These are phyloP conservation scores for Aspergillus sp. DNA, from an alignment of 2,329 filamentous ascomycete genomes.

Conservation along the genomic window DNA sequence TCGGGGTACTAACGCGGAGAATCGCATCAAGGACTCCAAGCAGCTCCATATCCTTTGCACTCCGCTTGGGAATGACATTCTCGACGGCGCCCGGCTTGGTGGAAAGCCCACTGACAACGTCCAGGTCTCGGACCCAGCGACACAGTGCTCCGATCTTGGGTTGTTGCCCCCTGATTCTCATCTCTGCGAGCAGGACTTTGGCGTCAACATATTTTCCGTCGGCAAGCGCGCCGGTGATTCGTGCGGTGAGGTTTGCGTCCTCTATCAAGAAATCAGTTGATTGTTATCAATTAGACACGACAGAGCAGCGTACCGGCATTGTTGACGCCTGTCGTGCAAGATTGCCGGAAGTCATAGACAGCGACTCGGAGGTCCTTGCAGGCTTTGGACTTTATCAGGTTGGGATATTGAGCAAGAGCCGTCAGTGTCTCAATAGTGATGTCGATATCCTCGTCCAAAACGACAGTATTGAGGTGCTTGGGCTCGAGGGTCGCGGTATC, in stretches of 20 bases:
- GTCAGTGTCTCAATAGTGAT: conserved; percentile 65
- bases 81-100: conserved; percentile 51
- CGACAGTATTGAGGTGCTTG: conserved; percentile 25
- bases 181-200: conserved; percentile 65
- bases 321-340: conserved; percentile 66
- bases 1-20: conserved; percentile 61
- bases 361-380: conserved; percentile 67
- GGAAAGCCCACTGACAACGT: conserved; percentile 66
- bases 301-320: conserved; percentile 45
- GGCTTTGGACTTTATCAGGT: conserved; percentile 65
- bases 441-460: conserved; percentile 61
- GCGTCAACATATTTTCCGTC: conserved; percentile 68
- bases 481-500: conserved; percentile 25
- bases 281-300: conserved; percentile 7
- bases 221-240: conserved; percentile 64
- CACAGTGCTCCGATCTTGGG: conserved; percentile 69
- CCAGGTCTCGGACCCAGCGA: conserved; percentile 70
- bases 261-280: conserved; percentile 30
- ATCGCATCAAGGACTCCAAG: conserved; percentile 64
- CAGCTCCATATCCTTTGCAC: conserved; percentile 52
- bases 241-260: conserved; percentile 63
- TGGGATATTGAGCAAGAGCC: conserved; percentile 58
- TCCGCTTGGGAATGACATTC: conserved; percentile 15
- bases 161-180: conserved; percentile 64
- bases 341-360: conserved; percentile 68